A percentile compares a stretch with the other conserved stretches of the same genome.
phyloP scores from a whole-genome alignment of 352 stramenopile species.

The Phytophthora boehmeriae region DNA sequence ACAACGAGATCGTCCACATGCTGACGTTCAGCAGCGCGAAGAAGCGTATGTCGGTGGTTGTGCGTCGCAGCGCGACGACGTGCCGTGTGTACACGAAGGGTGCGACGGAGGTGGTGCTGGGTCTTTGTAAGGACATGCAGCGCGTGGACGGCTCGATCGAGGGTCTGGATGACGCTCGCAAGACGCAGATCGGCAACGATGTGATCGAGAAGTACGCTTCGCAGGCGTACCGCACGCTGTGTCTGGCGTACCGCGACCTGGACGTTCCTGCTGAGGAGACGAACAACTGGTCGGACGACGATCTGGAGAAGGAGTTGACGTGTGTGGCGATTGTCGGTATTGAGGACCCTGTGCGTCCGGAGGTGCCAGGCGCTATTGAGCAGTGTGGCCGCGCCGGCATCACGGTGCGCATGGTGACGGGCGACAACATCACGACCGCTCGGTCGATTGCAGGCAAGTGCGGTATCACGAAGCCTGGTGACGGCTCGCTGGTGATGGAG shows the following conservation, averaged over 20 bases:
- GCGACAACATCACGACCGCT: slow-evolving; percentile 61
- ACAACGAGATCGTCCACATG: slow-evolving; percentile 58
- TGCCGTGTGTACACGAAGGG: slow-evolving; percentile 70
- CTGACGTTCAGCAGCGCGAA: slow-evolving; percentile 69
- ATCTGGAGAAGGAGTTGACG: slow-evolving; percentile 63
- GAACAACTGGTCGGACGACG: slow-evolving; percentile 53
- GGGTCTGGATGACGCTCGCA: slow-evolving; percentile 33
- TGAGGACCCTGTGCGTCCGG: slow-evolving; percentile 53
- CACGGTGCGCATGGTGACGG: slow-evolving; percentile 63
- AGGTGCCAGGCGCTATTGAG: slow-evolving; percentile 52
- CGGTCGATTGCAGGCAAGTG: slow-evolving; percentile 59
- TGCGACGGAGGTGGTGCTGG: slow-evolving; percentile 63
- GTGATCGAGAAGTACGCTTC: slow-evolving; percentile 84
- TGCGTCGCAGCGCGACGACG: slow-evolving; percentile 43
- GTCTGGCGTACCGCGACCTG: slow-evolving; percentile 80
- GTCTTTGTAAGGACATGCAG: slow-evolving; percentile 51
- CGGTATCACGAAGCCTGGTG: slow-evolving; percentile 49
- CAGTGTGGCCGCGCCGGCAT: slow-evolving; percentile 54
- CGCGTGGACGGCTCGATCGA: slow-evolving; percentile 44
- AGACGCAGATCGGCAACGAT: slow-evolving; percentile 38
- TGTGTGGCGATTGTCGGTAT: slow-evolving; percentile 59
- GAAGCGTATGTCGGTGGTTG: slow-evolving; percentile 77
- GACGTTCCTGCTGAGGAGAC: slow-evolving; percentile 40
- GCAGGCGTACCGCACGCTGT: slow-evolving; percentile 79
- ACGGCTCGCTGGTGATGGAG: slow-evolving; percentile 66